A percentile compares a stretch with the other conserved stretches of the same genome.
Evolutionary conservation across 202 grass and related monocot species (phyloP).

Genomic region (Brachypodium distachyon): DNA sequence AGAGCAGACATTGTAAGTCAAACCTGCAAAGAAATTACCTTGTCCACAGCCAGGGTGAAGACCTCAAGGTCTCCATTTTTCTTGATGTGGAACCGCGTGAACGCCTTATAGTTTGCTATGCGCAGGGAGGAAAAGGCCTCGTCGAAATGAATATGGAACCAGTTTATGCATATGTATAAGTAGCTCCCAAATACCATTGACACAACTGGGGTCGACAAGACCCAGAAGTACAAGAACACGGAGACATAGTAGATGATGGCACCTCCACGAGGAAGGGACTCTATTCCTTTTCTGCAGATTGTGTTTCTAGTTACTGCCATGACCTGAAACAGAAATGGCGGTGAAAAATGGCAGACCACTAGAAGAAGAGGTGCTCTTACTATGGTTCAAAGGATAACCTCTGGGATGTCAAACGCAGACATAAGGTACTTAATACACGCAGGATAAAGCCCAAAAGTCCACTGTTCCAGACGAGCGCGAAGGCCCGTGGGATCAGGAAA

Average conservation of each 20-base stretch:
- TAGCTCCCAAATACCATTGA: constrained; percentile 93
- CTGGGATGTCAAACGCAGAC: constrained; percentile 95
- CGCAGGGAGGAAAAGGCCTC: constrained; percentile 95
- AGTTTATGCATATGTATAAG: constrained; percentile 93
- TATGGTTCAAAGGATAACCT: constrained; percentile 44
- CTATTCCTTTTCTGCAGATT: constrained; percentile 81
- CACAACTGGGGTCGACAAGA: constrained; percentile 90
- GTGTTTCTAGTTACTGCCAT: constrained; percentile 87
- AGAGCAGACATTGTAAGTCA: not conserved
- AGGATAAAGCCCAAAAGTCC: constrained; percentile 92
- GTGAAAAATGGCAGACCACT: not conserved
- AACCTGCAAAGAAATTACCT: constrained; percentile 21
- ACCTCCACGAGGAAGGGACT: constrained; percentile 76
- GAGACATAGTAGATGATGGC: constrained; percentile 90
- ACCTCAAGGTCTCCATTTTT: constrained; percentile 80
- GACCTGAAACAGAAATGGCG: constrained; percentile 36
- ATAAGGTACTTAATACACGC: constrained; percentile 99
- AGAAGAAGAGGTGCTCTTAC: not conserved
- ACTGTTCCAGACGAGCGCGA: constrained; percentile 67
- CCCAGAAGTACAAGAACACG: constrained; percentile 95
- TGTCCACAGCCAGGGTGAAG: constrained; percentile 87
- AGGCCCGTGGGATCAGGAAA: constrained; percentile 93
- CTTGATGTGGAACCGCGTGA: constrained; percentile 85
- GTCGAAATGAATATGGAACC: constrained; percentile 94
- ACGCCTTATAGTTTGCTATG: constrained; percentile 95